Conservation (phyloP, 2,329 filamentous ascomycete species). For the Fusarium robinianum region DNA sequence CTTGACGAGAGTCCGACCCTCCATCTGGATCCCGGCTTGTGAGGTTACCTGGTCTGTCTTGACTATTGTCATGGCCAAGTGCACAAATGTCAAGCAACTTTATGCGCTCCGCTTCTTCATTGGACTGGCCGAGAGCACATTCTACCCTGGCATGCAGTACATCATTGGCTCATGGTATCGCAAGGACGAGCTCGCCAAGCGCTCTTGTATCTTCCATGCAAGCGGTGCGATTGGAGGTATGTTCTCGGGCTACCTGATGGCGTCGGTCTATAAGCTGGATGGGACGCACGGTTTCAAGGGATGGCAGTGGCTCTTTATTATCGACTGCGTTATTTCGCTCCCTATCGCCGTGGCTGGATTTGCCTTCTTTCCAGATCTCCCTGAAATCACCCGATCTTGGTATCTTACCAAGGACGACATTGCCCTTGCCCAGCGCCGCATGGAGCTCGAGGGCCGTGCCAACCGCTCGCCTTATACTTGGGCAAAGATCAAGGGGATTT, state of each 20-base stretch:
- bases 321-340: slow-evolving; percentile 43
- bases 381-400: slow-evolving; percentile 37
- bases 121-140: slow-evolving; percentile 44
- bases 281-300: slow-evolving; percentile 53
- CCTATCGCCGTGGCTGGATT: slow-evolving; percentile 42
- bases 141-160: slow-evolving; percentile 47
- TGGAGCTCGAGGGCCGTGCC: slow-evolving; percentile 50
- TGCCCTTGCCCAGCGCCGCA: slow-evolving; percentile 36
- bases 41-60: slow-evolving; percentile 41
- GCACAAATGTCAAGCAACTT: slow-evolving; percentile 44
- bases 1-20: slow-evolving; percentile 45
- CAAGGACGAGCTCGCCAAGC: slow-evolving; percentile 48
- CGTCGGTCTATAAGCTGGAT: slow-evolving; percentile 45
- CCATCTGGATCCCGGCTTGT: slow-evolving; percentile 47
- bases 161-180: slow-evolving; percentile 51
- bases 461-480: slow-evolving; percentile 46
- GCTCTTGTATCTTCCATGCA: slow-evolving; percentile 48
- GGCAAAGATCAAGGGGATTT: slow-evolving; percentile 62
- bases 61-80: slow-evolving; percentile 45
- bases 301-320: slow-evolving; percentile 49
- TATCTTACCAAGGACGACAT: slow-evolving; percentile 37
- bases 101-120: slow-evolving; percentile 50
- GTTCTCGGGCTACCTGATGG: slow-evolving; percentile 41
- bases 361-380: slow-evolving; percentile 40
- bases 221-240: slow-evolving; percentile 34